Conservation (phyloP, 2,329 filamentous ascomycete genomes). For the Phyllosticta capitalensis region DNA sequence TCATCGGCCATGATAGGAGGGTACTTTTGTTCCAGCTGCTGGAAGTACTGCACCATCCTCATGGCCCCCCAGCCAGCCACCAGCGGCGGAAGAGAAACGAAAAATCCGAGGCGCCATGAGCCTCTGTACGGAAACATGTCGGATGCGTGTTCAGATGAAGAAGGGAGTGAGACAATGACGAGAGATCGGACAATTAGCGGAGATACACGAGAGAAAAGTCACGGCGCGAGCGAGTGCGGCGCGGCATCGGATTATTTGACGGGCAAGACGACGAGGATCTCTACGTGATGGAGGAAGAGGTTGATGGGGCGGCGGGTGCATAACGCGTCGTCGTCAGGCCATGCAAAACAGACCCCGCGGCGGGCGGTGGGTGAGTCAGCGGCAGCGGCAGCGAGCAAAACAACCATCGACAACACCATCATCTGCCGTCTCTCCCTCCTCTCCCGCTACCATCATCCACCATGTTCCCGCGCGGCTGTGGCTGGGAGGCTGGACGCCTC, state of each 20-base stretch:
- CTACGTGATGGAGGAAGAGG: not conserved
- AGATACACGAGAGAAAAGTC: not conserved
- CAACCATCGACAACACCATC: not conserved
- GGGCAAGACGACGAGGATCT: not conserved
- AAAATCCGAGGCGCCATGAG: not conserved
- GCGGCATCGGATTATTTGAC: not conserved
- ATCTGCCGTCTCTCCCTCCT: not conserved
- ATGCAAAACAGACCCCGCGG: not conserved
- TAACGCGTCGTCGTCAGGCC: not conserved
- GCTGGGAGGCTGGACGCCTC: not conserved
- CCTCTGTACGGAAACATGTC: not conserved
- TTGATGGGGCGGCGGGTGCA: not conserved
- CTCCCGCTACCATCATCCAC: not conserved
- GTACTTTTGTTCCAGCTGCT: slow-evolving; percentile 1
- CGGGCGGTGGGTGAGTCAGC: not conserved
- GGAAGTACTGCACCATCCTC: not conserved
- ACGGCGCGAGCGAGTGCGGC: not conserved
- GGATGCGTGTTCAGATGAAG: not conserved
- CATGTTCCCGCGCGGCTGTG: not conserved
- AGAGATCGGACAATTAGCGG: not conserved
- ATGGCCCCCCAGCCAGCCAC: not conserved
- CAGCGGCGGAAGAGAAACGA: not conserved
- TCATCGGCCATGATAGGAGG: not conserved
- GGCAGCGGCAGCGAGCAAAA: not conserved
- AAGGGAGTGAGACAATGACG: not conserved